Evolutionary conservation across 2,329 filamentous ascomycete genomes (phyloP), one percentile per base, ranked within the genome.

Genomic region (Metarhizium album): DNA sequence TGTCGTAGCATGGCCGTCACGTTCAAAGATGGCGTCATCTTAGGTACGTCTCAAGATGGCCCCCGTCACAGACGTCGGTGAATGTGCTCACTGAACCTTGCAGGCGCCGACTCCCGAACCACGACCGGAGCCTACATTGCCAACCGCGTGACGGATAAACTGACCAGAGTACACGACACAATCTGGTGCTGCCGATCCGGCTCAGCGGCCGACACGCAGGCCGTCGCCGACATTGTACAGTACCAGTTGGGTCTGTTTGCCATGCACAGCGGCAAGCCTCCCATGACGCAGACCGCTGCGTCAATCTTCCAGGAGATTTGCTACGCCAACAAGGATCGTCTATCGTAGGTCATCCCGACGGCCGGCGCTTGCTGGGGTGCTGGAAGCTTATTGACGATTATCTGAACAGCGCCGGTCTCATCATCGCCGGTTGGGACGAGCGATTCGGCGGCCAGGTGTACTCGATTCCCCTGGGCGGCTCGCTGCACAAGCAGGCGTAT

Each of bases 171-270:
- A 54, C 87, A 95, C 74, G 93, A 98, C 71, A 97, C 91, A 53
- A 97, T 98, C 72, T 98, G 93, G 93, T 98, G 93, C 76, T 98
- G 93, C 75, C 86, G 93, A 64, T 97, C 93, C 54, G 93, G 93
- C 48, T 98, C 93, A 24, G 93, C 93, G 31, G 93, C 93, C 59
- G 93, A 98, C 67, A 98, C 93, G 53, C 93, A 98, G 72, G 93
- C 93, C 47, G 90, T 98, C 46, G 93, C 93, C 53, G 93, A 98
- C 65, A 96, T 98, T 62, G 93, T 98, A 42, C 88, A 95, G 67
- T 96, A 97, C 70, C 88, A 98, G 68, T 79, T 98, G 48, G 87
- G 88, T 61, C 82, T 96, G 73, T 97, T 95, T 70, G 85, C 87
- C 56, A 87, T 95, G 72, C 82, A 82, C 61, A 95, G 95, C 70